Evolutionary conservation across 2,329 filamentous ascomycete species (phyloP).

Genomic region (Chrysoporthe deuterocubensis): DNA sequence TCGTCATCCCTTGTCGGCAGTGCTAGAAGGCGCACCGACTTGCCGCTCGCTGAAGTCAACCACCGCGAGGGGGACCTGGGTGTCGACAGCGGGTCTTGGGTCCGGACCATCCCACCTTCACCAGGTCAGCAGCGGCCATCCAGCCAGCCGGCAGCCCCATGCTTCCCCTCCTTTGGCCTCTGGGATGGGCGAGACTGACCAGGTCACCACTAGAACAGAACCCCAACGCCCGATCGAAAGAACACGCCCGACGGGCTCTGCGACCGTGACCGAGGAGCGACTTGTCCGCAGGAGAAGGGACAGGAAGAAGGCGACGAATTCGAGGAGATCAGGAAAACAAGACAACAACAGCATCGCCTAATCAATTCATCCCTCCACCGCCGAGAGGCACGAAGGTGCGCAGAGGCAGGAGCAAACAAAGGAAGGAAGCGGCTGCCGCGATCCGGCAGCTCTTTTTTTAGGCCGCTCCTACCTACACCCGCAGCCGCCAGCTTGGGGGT

Average conservation of each 20-base stretch:
- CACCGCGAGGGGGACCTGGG: conserved; percentile 3
- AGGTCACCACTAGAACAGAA: not conserved
- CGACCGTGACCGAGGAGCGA: not conserved
- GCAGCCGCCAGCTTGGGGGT: conserved; percentile 1
- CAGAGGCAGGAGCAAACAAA: not conserved
- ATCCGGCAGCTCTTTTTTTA: conserved; percentile 4
- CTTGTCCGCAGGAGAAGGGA: not conserved
- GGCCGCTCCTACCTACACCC: not conserved
- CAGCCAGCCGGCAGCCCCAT: not conserved
- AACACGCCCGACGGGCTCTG: not conserved
- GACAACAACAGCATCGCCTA: not conserved
- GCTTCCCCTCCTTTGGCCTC: not conserved
- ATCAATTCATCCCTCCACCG: not conserved
- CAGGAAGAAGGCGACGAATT: not conserved
- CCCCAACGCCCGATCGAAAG: not conserved
- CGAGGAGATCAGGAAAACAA: not conserved
- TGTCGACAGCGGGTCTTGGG: conserved; percentile 18
- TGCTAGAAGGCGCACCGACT: conserved; percentile 24
- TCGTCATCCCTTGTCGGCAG: conserved; percentile 23
- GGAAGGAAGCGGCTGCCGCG: conserved; percentile 7
- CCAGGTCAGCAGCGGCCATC: conserved; percentile 12
- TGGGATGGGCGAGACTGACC: conserved; percentile 5
- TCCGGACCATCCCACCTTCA: conserved; percentile 4
- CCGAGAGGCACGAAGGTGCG: not conserved
- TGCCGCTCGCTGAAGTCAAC: conserved; percentile 25